Evolutionary conservation across 2,329 filamentous ascomycete genomes (phyloP), one percentile per base, ranked within the genome.

Genomic region (Penicillium sp.): DNA sequence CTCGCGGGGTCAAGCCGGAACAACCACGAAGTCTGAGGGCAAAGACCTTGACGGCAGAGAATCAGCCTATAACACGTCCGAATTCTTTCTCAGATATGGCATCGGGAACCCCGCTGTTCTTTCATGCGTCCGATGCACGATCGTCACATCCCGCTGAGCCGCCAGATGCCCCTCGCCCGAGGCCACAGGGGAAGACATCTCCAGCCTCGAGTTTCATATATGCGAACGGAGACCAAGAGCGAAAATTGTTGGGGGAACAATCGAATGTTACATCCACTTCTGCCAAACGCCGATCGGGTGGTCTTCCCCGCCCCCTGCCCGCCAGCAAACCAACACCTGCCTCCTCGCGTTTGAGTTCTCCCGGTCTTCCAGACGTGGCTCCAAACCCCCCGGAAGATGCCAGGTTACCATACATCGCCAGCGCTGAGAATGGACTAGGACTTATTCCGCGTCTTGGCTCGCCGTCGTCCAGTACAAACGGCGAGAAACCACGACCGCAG

Each of bases 51-150:
- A 67, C 69, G 16, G 69, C 72, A 26, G 75, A 76, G 9, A 72
- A 58, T 50, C 73, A 66, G 42, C 63, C 64, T 55, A 57, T 54
- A 46, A 70, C 72, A 55, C 72, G 64, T 34, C 71, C 65, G 20
- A 70, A 61, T 51, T 74, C 70, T 5, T 74, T 68, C 50, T 72
- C 63, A 53, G 76, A 71, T 47, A 67, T 69, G 40, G 59, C 71
- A 6, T 61, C 71, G 16, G 70, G 67, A 5, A 67, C 72, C 20
- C 75, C 87, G 51, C 93, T 91, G 77, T 97, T 97, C 81, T 97
- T 99, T 72, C 92, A 95, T 71, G 94, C 92, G 29, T 90, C 87
- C 71, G 90, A 96, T 64, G 89, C 83, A 38, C 87, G 83, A 64
- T 74, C 78, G 22, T 62, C 76, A 29, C 75, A 75, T 32, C 76